phyloP scores from a whole-genome alignment of 768 basidiomycete genomes.

The Dacryopinax primogenitus region DNA sequence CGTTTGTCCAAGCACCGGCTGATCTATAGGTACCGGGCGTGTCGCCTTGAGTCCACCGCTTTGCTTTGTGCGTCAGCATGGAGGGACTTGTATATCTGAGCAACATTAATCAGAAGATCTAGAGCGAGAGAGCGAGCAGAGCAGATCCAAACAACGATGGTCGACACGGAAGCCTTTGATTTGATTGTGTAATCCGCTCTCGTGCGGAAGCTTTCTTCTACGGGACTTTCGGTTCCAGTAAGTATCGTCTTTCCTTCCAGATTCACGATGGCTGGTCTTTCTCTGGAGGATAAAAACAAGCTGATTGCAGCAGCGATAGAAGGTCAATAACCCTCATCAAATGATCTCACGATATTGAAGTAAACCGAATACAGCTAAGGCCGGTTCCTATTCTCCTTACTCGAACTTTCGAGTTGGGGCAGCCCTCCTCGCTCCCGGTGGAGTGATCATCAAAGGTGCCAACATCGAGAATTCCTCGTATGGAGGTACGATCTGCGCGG shows the following conservation, averaged over 20 bases:
- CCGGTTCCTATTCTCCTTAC: slow-evolving; percentile 67
- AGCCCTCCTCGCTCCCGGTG: slow-evolving; percentile 57
- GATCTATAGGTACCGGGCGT: slow-evolving; percentile 36
- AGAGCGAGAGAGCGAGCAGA: no score
- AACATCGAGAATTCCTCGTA: slow-evolving; percentile 93
- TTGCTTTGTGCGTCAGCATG: slow-evolving; percentile 25
- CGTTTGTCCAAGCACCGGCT: slow-evolving; percentile 41
- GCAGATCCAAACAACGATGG: no score
- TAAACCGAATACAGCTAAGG: slow-evolving; percentile 25
- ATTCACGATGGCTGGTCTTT: slow-evolving; percentile 24
- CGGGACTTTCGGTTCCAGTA: neutral
- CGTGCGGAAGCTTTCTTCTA: slow-evolving; percentile 31
- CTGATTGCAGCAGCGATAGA: slow-evolving; percentile 48
- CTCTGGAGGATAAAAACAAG: slow-evolving; percentile 34
- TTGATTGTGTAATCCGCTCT: no score
- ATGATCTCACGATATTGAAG: neutral
- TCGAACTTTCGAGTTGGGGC: slow-evolving; percentile 91
- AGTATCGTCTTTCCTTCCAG: slow-evolving; percentile 16
- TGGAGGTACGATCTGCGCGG: slow-evolving; percentile 85
- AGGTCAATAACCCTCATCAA: slow-evolving; percentile 29
- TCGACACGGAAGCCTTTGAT: no score
- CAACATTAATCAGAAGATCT: slow-evolving; percentile 22
- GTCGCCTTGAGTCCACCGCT: slow-evolving; percentile 52
- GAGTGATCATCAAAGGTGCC: slow-evolving; percentile 64
- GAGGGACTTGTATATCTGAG: neutral